Percentiles rank a stretch among this genome's conserved stretches.
phyloP scores from a whole-genome alignment of 179 eudicot species.

The Silene vulgaris region DNA sequence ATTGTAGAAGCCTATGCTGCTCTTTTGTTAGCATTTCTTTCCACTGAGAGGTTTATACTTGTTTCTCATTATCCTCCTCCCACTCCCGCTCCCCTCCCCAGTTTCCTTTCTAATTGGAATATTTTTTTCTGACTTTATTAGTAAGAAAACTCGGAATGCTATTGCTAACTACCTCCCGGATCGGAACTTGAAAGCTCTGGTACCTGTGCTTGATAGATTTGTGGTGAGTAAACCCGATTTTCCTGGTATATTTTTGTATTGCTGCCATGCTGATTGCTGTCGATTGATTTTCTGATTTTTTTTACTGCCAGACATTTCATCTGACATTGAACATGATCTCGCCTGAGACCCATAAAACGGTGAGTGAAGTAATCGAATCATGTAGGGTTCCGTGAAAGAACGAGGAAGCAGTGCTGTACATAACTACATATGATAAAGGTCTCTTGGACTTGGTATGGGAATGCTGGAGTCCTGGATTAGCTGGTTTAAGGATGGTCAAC shows the following conservation, averaged over 20 bases:
- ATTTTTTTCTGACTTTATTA: slow-evolving; percentile 28
- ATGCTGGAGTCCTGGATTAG: background rate
- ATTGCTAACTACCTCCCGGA: slow-evolving; percentile 75
- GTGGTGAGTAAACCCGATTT: slow-evolving; percentile 53
- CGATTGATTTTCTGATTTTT: background rate
- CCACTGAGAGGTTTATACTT: slow-evolving; percentile 66
- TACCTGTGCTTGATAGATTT: slow-evolving; percentile 96
- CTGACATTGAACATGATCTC: slow-evolving; percentile 84
- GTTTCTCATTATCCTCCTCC: slow-evolving; percentile 5
- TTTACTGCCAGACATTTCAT: slow-evolving; percentile 68
- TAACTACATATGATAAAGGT: slow-evolving; percentile 1
- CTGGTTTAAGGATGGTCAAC: slow-evolving; percentile 13
- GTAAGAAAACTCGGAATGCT: slow-evolving; percentile 57
- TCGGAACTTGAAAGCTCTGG: slow-evolving; percentile 58
- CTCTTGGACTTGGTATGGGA: background rate
- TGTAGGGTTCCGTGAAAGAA: slow-evolving; percentile 45
- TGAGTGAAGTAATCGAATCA: slow-evolving; percentile 88
- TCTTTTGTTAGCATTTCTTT: slow-evolving; percentile 88
- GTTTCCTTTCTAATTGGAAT: slow-evolving; percentile 15
- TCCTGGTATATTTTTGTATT: background rate
- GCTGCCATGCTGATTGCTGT: background rate
- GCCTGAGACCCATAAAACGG: slow-evolving; percentile 73
- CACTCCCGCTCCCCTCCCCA: background rate
- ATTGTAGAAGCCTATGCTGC: slow-evolving; percentile 94
- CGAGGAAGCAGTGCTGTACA: slow-evolving; percentile 17